Evolutionary conservation across 176 grass and related monocot genomes (phyloP).

Genomic region (Saccharum officinarum): DNA sequence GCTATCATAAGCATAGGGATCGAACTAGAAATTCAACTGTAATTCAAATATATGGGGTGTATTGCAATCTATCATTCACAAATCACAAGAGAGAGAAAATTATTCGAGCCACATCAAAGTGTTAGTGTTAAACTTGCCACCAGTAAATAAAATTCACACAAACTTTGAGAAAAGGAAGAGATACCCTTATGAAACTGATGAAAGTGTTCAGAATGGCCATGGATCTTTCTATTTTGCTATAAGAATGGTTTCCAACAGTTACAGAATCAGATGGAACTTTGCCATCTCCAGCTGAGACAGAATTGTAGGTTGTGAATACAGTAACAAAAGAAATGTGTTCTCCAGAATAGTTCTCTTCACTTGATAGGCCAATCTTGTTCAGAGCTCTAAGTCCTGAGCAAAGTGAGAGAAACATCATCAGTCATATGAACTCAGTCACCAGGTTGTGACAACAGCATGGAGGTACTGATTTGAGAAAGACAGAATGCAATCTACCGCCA

Average conservation of each 20-base stretch:
- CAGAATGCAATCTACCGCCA: background rate
- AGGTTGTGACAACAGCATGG: background rate
- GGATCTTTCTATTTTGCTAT: constrained; percentile 65
- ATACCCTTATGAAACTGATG: constrained; percentile 78
- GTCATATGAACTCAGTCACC: constrained; percentile 17
- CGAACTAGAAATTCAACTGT: background rate
- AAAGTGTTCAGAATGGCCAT: constrained; percentile 70
- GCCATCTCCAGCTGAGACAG: constrained; percentile 31
- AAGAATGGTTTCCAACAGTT: constrained; percentile 67
- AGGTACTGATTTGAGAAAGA: background rate
- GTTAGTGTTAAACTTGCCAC: background rate
- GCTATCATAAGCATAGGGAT: constrained; percentile 7
- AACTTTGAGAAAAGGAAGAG: constrained; percentile 17
- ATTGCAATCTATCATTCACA: background rate
- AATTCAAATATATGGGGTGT: too few species aligned
- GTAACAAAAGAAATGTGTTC: constrained; percentile 75
- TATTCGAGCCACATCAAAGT: background rate
- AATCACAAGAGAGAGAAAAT: background rate
- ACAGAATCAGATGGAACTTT: constrained; percentile 50
- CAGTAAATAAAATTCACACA: background rate
- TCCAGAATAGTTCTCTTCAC: constrained; percentile 34
- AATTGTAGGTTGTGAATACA: constrained; percentile 68
- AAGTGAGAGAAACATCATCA: constrained; percentile 14
- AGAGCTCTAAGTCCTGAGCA: constrained; percentile 70
- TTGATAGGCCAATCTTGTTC: constrained; percentile 51